Base-by-base conservation (phyloP, 2,329 filamentous ascomycete genomes). In the Xylariaceae sp. region DNA sequence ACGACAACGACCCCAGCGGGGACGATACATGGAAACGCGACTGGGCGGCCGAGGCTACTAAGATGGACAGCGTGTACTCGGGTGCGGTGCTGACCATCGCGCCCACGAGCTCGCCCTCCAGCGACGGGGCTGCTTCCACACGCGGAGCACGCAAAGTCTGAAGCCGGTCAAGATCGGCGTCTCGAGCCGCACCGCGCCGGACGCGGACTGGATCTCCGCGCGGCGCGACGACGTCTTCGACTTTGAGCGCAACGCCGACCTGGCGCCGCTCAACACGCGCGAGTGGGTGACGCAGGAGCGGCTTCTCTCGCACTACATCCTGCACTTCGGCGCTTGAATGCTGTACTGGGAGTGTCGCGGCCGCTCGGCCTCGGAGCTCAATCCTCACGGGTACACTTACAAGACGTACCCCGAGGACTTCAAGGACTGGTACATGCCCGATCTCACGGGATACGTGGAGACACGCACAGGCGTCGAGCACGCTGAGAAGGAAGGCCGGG, bases 221-320 rank as follows among this genome's bases (percentile, higher is more conserved):
- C 45, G 45, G 26, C 33, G 13, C 6, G 47, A 50, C 21, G 39
- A 43, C 30, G 13, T 50, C 29, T 36, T 43, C 20, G 47, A 50
- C 10, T 43, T 50, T 18, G 29, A 43, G 16, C 47, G 47, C 3
- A 29, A 35, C n/a, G 29, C 43, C 5, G 23, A 42, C 20, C 27
- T 42, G 3, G 46, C 46, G 10, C 46, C 46, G 4, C 15, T 50
- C 3, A 50, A 50, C 46, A 42, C 29, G 6, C 36, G 37, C 7
- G 46, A 36, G 8, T 50, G 46, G 37, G 46, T 42, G 15, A 35
- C 26, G 20, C 46, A 50, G 27, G 46, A 50, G 37, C 43, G 32
- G 9, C 29, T n/a, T n/a, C n/a, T n/a, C n/a, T n/a, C n/a, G n/a
- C n/a, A n/a, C n/a, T n/a, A n/a, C n/a, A n/a, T n/a, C n/a, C n/a